Conservation (phyloP, 2,329 filamentous ascomycete genomes). For the Penicillium sp. region DNA sequence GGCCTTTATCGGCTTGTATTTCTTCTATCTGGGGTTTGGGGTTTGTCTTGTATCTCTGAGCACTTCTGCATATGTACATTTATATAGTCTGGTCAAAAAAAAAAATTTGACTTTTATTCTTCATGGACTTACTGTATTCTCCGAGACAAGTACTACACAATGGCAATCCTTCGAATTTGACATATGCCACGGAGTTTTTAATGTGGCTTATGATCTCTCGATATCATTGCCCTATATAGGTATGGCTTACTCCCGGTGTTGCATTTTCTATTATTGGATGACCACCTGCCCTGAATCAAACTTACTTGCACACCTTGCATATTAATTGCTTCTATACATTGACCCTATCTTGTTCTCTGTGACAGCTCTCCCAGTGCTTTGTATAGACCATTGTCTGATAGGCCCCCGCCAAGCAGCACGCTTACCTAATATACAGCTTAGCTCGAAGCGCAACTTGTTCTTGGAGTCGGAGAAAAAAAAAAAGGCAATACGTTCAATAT, state of each 20-base stretch:
- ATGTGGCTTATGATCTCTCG: background rate
- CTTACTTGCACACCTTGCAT: background rate
- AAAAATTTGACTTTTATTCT: constrained; percentile 11
- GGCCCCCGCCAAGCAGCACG: background rate
- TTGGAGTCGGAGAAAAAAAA: constrained; percentile 15
- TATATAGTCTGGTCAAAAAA: constrained; percentile 18
- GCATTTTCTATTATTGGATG: background rate
- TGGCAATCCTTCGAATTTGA: background rate
- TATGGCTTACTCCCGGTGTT: background rate
- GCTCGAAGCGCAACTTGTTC: constrained; percentile 16
- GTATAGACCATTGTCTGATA: constrained; percentile 12
- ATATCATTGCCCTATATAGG: background rate
- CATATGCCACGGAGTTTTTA: background rate
- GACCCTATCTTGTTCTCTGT: background rate
- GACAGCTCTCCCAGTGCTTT: constrained; percentile 6
- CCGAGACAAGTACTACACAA: background rate
- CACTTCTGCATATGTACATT: constrained; percentile 23
- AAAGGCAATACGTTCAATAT: background rate
- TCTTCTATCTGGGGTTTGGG: constrained; percentile 12
- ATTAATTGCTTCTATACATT: background rate
- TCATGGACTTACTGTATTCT: background rate
- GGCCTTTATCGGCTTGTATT: constrained; percentile 1
- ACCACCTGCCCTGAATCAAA: background rate
- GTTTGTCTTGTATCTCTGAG: constrained; percentile 15
- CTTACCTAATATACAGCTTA: constrained; percentile 17